Conservation (phyloP, 73 alveolate genomes). For the Paramecium octaurelia region DNA sequence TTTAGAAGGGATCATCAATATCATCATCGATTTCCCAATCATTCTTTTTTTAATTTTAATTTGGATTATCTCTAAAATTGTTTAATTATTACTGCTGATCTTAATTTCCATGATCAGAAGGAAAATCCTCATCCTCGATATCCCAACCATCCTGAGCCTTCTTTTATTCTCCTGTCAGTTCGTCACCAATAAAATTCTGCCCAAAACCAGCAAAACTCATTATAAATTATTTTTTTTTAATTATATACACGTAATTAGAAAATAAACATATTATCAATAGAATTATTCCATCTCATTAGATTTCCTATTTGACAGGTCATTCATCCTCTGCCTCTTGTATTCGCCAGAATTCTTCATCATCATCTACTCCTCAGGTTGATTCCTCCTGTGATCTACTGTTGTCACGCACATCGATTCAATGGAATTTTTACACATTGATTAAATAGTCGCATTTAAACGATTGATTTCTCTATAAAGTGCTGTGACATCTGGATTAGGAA, state of each 20-base stretch:
- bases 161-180: background rate
- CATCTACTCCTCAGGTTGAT: background rate
- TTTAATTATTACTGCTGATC: background rate
- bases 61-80: background rate
- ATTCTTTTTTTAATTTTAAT: background rate
- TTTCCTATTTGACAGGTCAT: background rate
- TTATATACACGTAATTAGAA: background rate
- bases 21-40: background rate
- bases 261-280: background rate
- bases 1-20: background rate
- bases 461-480: background rate
- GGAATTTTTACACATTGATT: background rate
- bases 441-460: background rate
- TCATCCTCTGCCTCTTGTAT: background rate
- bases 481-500: background rate
- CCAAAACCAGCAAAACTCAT: background rate
- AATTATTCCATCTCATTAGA: background rate
- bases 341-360: too few species aligned
- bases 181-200: background rate
- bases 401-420: background rate
- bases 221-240: background rate
- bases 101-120: background rate
- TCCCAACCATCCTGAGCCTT: background rate
- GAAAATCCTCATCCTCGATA: background rate
- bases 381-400: background rate